Base-by-base conservation (phyloP, 495 filamentous ascomycete genomes). In the Bryoglossum gracile region DNA sequence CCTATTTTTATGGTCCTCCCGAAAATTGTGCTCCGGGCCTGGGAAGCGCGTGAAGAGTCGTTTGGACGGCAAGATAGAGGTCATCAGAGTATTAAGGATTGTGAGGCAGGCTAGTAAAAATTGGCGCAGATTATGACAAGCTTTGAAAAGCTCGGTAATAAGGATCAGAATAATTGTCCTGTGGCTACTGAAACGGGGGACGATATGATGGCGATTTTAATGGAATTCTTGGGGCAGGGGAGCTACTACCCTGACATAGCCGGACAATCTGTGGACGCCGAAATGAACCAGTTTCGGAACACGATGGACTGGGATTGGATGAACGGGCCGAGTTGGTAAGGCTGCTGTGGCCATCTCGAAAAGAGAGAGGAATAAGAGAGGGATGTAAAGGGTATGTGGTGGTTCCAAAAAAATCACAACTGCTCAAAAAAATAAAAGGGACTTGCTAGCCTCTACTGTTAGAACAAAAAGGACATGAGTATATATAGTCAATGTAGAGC, bases 11-110 rank as follows among this genome's bases (percentile, higher is more conserved):
- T 57, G 9, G 48, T 73, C 14, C 73, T 79, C 43, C 14, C 64
- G 8, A 65, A 57, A 33, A 30, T 73, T 8, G 51, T 78, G n/a
- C 62, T 78, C n/a, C 58, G 67, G 34, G 70, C 65, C 4, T 77
- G 74, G 74, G 64, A 55, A 38, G 60, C 55, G 32, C 63, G 71
- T n/a, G 68, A 70, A 43, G 37, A 64, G 43, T 19, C 58, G 5
- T 22, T 61, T 23, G 21, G 18, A 44, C 59, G 35, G 71, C 72
- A 28, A 56, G 56, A 43, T 69, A 76, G 50, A 65, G 76, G 26
- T 57, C 44, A 17, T 44, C 33, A n/a, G n/a, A n/a, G n/a, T n/a
- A n/a, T n/a, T n/a, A n/a, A n/a, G n/a, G n/a, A n/a, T n/a, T 11
- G 61, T 74, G 14, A 62, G 46, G 60, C 38, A 60, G 4, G 59